phyloP scores from a whole-genome alignment of 352 stramenopile genomes.

The Phytophthora ramorum region DNA sequence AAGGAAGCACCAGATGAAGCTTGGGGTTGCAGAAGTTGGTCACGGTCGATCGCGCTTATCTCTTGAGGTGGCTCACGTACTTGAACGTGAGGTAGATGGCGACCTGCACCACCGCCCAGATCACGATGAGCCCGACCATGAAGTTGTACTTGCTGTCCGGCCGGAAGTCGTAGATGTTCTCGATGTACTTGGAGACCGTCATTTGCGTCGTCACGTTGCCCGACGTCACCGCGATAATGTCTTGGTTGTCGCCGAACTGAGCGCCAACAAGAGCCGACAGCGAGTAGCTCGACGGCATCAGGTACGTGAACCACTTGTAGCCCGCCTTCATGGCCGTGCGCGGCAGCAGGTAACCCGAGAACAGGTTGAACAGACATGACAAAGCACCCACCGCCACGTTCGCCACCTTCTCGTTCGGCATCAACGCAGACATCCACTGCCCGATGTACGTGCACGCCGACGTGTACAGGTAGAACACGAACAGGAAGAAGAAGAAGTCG shows the following conservation, averaged over 20 bases:
- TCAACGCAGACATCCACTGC: conserved; percentile 76
- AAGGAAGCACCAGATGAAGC: not conserved
- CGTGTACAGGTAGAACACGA: too few species aligned
- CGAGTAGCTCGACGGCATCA: conserved; percentile 68
- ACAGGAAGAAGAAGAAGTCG: too few species aligned
- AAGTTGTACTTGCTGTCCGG: conserved; percentile 55
- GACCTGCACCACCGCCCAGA: too few species aligned
- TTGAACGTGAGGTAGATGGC: too few species aligned
- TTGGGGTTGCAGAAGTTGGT: not conserved
- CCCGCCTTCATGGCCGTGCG: too few species aligned
- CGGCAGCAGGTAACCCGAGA: conserved; percentile 65
- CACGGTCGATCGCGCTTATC: conserved; percentile 16
- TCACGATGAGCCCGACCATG: too few species aligned
- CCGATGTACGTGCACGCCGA: conserved; percentile 67
- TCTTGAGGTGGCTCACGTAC: too few species aligned
- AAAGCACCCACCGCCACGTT: conserved; percentile 72
- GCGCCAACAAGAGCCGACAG: conserved; percentile 43
- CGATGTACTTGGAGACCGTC: conserved; percentile 42
- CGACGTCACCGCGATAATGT: conserved; percentile 22
- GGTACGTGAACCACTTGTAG: too few species aligned
- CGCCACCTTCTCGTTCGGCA: conserved; percentile 74
- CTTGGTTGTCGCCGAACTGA: conserved; percentile 42
- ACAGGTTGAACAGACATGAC: conserved; percentile 70
- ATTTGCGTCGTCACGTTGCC: conserved; percentile 12
- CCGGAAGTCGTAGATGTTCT: conserved; percentile 56